Evolutionary conservation across 2,329 filamentous ascomycete species (phyloP), one percentile per base, ranked within the genome.

Genomic region (Cordyceps tenuipes): DNA sequence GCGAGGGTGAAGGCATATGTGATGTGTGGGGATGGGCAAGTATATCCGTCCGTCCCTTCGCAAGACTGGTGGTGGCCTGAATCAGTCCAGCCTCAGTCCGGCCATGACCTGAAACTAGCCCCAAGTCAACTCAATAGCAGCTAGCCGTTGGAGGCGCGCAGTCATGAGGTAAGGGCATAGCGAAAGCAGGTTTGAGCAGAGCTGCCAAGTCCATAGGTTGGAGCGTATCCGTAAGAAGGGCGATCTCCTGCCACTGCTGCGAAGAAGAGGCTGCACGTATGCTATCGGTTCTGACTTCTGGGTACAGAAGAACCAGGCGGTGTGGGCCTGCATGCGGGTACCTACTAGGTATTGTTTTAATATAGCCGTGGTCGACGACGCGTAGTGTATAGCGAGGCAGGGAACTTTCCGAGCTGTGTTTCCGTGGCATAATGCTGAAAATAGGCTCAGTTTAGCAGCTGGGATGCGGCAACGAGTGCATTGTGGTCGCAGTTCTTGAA

Each of bases 31-130:
- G 23, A 23, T 23, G 54, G 54, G 54, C 7, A 29, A 29, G 5
- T 29, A 48, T 31, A 29, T 10, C 31, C 34, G 17, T 58, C 55
- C 44, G 26, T 57, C 54, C 44, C 31, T 31, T 50, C 55, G 12
- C 36, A 44, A 34, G 12, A 51, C 9, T 6, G 19, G 15, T 26
- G 9, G 56, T n/a, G 36, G n/a, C n/a, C n/a, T 44, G 56, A 19
- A 13, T 23, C 47, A 51, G 34, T 51, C 19, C 19, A 41, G 56
- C 56, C 56, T 23, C 47, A 51, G 34, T 44, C 19, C 19, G 29
- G 56, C 56, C 56, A 58, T 58, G 56, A 58, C 56, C 56, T 58
- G 56, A 58, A 58, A 58, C 56, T 51, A 58, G 36, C 34, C 47
- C 56, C 21, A 58, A 31, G 50, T 58, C 29, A 36, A 36, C 31